Conservation (phyloP, 208 protist species). For the Wallacemonas sp. region DNA sequence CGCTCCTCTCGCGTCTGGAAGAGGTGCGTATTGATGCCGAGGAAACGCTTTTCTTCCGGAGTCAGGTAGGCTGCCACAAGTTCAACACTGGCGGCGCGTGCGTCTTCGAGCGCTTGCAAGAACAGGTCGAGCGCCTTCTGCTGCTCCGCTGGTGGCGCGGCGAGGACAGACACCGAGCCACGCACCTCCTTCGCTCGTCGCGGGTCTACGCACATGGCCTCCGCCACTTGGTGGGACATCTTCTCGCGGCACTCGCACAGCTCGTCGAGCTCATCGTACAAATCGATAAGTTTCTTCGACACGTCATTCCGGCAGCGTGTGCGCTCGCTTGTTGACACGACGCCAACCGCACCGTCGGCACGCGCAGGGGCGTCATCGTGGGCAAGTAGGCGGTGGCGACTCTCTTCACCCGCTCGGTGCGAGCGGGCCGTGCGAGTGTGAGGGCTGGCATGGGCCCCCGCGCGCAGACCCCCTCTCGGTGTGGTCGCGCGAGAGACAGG, state of each 20-base stretch:
- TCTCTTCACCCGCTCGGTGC: too few relatives aligned
- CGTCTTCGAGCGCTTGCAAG: slow-evolving; percentile 24
- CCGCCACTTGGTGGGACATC: slow-evolving; percentile 37
- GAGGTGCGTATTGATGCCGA: slow-evolving; percentile 73
- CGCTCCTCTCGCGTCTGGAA: slow-evolving; percentile 69
- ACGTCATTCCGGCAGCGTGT: slow-evolving; percentile 58
- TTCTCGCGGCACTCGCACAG: slow-evolving; percentile 47
- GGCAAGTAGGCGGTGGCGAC: neutral
- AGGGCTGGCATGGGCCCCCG: too few relatives aligned
- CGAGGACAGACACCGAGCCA: slow-evolving; percentile 39
- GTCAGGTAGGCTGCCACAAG: slow-evolving; percentile 68
- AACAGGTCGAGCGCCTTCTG: slow-evolving; percentile 50
- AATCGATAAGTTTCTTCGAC: slow-evolving; percentile 50
- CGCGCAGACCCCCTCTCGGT: too few relatives aligned
- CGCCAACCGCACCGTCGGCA: neutral
- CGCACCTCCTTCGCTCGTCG: slow-evolving; percentile 41
- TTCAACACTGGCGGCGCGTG: slow-evolving; percentile 53
- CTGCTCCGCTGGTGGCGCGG: slow-evolving; percentile 51
- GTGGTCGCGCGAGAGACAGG: too few relatives aligned
- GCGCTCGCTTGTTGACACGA: slow-evolving; percentile 25
- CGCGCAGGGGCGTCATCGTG: neutral
- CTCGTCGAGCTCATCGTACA: slow-evolving; percentile 54
- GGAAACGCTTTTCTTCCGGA: slow-evolving; percentile 77
- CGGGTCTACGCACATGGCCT: slow-evolving; percentile 78
- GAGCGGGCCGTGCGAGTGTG: too few relatives aligned